Conservation (phyloP, 306 rosid species). For the Acacia confusa region DNA sequence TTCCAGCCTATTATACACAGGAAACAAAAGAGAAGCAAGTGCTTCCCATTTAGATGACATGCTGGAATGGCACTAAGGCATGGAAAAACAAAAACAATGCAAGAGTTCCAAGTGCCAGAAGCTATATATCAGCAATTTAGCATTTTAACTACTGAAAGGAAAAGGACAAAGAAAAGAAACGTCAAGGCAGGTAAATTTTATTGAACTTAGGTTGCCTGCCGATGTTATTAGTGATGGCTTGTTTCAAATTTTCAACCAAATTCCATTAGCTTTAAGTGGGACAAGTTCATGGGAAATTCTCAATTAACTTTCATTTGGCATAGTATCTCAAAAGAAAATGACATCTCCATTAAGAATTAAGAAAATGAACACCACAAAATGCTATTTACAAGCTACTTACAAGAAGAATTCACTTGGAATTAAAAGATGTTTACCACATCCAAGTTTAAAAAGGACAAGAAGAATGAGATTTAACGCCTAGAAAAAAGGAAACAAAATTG, state of each 20-base stretch:
- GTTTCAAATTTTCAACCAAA: background rate
- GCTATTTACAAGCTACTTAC: background rate
- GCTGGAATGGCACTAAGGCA: background rate
- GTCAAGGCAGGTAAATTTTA: background rate
- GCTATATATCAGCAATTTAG: background rate
- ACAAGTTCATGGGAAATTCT: background rate
- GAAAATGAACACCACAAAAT: background rate
- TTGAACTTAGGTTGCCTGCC: background rate
- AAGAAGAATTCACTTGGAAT: background rate
- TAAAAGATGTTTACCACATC: background rate
- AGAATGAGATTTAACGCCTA: background rate
- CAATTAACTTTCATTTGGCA: background rate
- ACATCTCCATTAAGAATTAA: background rate
- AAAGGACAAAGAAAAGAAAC: background rate
- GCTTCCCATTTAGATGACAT: background rate
- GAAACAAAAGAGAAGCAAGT: background rate
- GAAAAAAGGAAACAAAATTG: background rate
- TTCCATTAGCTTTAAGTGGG: background rate
- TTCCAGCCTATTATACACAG: conserved; percentile 2
- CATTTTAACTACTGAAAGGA: background rate
- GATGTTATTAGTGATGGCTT: background rate
- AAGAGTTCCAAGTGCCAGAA: background rate
- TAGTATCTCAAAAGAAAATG: conserved; percentile 4
- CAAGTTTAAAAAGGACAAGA: background rate
- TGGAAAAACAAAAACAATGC: background rate